Conservation (phyloP, 2,329 filamentous ascomycete species). For the Aspergillus felis region DNA sequence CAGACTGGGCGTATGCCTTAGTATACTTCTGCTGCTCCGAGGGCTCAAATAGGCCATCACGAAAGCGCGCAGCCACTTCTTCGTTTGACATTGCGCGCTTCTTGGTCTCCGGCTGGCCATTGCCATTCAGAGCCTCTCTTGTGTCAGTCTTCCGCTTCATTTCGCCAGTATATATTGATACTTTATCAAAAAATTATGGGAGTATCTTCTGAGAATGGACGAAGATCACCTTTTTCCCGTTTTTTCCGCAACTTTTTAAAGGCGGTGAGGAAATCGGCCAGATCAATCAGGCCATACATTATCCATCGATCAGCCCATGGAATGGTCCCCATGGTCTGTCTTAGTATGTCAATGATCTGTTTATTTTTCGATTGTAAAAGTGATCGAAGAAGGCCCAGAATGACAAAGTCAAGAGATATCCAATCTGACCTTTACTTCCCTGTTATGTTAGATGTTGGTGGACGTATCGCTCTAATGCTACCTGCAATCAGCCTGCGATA, state of each 20-base stretch:
- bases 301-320: constrained; percentile 14
- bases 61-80: constrained; percentile 39
- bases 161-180: constrained; percentile 10
- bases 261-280: constrained; percentile 17
- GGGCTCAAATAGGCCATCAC: constrained; percentile 41
- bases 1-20: constrained; percentile 39
- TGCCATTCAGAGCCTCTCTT: constrained; percentile 25
- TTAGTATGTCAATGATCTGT: neutral
- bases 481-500: neutral
- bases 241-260: constrained; percentile 5
- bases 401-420: neutral
- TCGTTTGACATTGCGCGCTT: constrained; percentile 38
- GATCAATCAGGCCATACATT: constrained; percentile 13
- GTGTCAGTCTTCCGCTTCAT: constrained; percentile 45
- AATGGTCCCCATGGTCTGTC: neutral
- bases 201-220: neutral
- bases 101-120: constrained; percentile 34
- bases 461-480: neutral
- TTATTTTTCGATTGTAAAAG: neutral
- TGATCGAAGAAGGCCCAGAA: neutral
- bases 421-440: no score
- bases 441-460: neutral
- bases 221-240: constrained; percentile 8
- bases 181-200: neutral
- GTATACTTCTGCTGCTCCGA: constrained; percentile 41